phyloP scores from a whole-genome alignment of 768 basidiomycete species.

The Butyriboletus loyo region DNA sequence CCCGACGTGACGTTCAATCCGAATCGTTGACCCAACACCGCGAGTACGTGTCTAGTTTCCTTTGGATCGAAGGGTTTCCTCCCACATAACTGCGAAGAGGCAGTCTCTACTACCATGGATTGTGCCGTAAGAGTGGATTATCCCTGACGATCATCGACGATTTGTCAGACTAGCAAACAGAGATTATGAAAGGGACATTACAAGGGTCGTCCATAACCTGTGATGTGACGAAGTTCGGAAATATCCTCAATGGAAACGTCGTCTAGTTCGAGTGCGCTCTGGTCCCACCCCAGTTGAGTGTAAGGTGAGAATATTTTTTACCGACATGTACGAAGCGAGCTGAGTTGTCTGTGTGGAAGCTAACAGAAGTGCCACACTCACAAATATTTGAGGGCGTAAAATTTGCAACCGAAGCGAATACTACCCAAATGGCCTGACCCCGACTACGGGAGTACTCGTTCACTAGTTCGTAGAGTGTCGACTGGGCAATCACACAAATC shows the following conservation, averaged over 20 bases:
- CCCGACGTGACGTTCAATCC: neutral
- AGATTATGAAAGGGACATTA: neutral
- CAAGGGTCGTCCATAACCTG: slow-evolving; percentile 1
- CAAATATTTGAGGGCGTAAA: neutral
- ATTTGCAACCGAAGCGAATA: neutral
- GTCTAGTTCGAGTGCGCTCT: neutral
- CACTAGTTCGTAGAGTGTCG: neutral
- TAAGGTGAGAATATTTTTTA: neutral
- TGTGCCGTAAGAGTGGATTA: neutral
- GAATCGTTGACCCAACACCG: neutral
- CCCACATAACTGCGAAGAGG: neutral
- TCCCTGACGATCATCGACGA: neutral
- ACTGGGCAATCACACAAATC: neutral
- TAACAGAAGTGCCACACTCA: neutral
- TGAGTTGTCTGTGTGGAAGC: no score
- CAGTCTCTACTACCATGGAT: neutral
- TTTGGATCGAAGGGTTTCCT: neutral
- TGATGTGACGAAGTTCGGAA: neutral
- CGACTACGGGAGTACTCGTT: neutral
- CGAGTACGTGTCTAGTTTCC: neutral
- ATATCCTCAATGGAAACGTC: neutral
- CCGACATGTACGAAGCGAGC: neutral
- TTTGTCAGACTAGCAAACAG: neutral
- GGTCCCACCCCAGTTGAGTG: no score
- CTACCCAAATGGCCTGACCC: neutral